Base-by-base conservation (phyloP, 2,329 filamentous ascomycete species). In the Botrytis pseudocinerea region DNA sequence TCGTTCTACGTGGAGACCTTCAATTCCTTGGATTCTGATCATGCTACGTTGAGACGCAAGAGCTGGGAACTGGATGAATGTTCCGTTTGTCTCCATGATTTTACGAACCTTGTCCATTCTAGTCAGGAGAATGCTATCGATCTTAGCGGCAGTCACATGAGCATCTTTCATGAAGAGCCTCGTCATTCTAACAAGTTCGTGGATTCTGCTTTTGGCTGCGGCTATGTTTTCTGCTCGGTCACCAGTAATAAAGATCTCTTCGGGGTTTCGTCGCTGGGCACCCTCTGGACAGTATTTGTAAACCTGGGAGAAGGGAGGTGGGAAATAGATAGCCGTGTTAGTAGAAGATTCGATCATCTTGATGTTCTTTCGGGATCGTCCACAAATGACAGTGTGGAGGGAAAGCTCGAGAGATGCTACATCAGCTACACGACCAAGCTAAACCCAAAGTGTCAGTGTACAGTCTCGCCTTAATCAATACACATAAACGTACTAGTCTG, bases 291-390 rank as follows among this genome's bases (percentile, higher is more conserved):
- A 93, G 82, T 97, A 99, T 74, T 93, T 92, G 80, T 96, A 98
- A 76, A 98, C 91, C 74, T 92, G 91, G 22, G 95, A 95, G 81
- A 98, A 98, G 0, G 95, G 92, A 12, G 95, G 94, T 42, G 96
- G 96, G 81, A 99, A 98, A 84, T 99, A 99, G 79, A 99, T 98
- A 76, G 96, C 95, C 14, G 96, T 98, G 79, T 95, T 94, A 22
- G 96, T 98, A 42, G 92, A 90, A 22, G 96, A 97, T 83, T 99
- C 96, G 80, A 99, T 98, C 79, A 96, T 85, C 85, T 98, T 98
- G 85, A 99, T 97, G 82, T 98, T 98, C 85, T 97, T 97, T 78
- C 96, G 90, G 78, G 95, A 95, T 66, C 96, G 93, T 66, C 96
- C 96, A 82, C 95, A 98, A 68, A 98, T 91, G 72, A 98, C 87